A percentile compares a stretch with the other conserved stretches of the same genome.
These are phyloP conservation scores for Microdochium paspali DNA, from an alignment of 2,329 filamentous ascomycete genomes.

Conservation along the genomic window DNA sequence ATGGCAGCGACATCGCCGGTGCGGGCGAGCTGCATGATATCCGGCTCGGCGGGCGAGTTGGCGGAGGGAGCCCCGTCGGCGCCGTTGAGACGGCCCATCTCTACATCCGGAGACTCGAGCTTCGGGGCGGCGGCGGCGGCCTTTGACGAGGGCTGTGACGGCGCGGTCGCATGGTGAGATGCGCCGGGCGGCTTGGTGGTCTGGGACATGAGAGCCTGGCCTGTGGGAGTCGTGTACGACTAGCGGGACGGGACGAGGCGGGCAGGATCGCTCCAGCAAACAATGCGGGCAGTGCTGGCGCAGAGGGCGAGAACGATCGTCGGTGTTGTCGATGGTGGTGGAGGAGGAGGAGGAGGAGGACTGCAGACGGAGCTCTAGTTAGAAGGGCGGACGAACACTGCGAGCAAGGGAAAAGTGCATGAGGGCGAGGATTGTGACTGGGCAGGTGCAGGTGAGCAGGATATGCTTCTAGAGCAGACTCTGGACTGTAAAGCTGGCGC, in stretches of 20 bases:
- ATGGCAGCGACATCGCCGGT: constrained; percentile 79
- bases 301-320: too few relatives aligned
- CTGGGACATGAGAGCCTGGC: constrained; percentile 28
- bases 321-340: neutral
- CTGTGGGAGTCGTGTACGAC: neutral
- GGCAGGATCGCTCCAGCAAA: neutral
- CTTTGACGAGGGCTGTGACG: constrained; percentile 47
- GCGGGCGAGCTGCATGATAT: constrained; percentile 93
- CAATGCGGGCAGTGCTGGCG: too few relatives aligned
- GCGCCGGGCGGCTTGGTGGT: constrained; percentile 23
- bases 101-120: constrained; percentile 44
- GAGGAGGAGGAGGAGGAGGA: neutral
- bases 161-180: constrained; percentile 23
- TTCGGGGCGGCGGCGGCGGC: constrained; percentile 41
- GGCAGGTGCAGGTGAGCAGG: too few relatives aligned
- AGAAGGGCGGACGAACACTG: too few relatives aligned
- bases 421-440: too few relatives aligned
- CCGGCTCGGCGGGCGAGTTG: constrained; percentile 43
- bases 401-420: too few relatives aligned
- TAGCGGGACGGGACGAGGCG: neutral
- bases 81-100: constrained; percentile 39
- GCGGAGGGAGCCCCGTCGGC: constrained; percentile 16
- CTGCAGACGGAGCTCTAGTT: too few relatives aligned
- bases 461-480: too few relatives aligned
- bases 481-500: neutral